A percentile compares a stretch with the other conserved stretches of the same genome.
Conservation (phyloP, 208 protist species). For the Balamuthia mandrillaris region DNA sequence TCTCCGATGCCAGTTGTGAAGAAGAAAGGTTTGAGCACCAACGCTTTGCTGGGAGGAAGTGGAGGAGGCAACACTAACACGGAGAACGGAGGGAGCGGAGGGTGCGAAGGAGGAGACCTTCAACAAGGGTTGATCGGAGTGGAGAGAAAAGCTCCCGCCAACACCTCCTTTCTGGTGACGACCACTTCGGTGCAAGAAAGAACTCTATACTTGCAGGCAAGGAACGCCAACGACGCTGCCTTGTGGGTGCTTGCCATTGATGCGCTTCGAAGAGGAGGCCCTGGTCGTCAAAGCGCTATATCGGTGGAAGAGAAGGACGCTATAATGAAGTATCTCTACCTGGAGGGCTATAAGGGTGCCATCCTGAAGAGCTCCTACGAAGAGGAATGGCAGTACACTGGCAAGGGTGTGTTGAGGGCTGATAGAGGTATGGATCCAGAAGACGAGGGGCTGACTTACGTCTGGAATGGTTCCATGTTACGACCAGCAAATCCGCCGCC, state of each 20-base stretch:
- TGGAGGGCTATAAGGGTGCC: constrained; percentile 49
- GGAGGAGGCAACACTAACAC: no score
- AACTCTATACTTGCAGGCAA: not conserved
- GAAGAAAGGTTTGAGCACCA: no score
- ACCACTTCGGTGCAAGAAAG: not conserved
- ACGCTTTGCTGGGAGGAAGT: no score
- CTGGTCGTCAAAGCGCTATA: not conserved
- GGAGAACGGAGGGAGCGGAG: no score
- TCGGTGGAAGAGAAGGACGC: constrained; percentile 25
- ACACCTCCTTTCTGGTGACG: not conserved
- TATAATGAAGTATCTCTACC: constrained; percentile 45
- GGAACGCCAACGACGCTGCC: not conserved
- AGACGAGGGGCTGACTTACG: constrained; percentile 31
- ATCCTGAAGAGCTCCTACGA: constrained; percentile 52
- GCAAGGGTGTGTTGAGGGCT: constrained; percentile 41
- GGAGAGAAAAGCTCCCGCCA: not conserved
- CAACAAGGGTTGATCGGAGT: not conserved
- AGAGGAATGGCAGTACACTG: constrained; percentile 51
- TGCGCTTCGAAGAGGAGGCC: not conserved
- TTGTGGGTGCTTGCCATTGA: not conserved
- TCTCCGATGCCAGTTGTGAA: no score
- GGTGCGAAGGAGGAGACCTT: no score
- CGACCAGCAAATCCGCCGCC: not conserved
- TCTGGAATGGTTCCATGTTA: constrained; percentile 30
- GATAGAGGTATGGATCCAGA: constrained; percentile 6